Evolutionary conservation across 2,329 filamentous ascomycete genomes (phyloP).

Genomic region (Alternaria arborescens): DNA sequence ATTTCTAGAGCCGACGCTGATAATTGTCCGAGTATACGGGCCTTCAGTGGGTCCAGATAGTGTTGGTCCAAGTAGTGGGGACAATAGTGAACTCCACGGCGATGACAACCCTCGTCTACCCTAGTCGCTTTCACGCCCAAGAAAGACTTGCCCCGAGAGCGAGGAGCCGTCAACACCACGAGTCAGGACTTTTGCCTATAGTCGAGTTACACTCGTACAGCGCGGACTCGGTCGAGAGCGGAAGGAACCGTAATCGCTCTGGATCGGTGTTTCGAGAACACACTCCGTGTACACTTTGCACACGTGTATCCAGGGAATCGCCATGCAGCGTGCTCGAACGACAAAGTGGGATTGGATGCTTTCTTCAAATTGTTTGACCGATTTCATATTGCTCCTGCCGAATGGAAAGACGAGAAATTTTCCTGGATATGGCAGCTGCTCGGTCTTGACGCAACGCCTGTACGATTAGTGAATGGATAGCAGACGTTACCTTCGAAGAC

Average conservation of each 20-base stretch:
- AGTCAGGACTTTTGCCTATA: background rate
- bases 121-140: background rate
- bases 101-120: background rate
- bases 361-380: background rate
- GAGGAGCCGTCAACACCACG: background rate
- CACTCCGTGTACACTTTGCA: background rate
- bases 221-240: background rate
- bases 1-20: background rate
- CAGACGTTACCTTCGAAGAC: background rate
- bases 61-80: background rate
- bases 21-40: background rate
- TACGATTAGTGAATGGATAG: conserved; percentile 1
- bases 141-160: background rate
- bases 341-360: conserved; percentile 1
- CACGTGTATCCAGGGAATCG: background rate
- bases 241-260: background rate
- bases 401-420: background rate
- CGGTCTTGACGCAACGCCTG: background rate
- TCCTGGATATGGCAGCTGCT: background rate
- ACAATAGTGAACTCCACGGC: background rate
- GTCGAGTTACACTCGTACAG: background rate
- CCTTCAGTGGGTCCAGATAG: background rate
- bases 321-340: conserved; percentile 4
- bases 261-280: background rate
- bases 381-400: background rate